Evolutionary conservation across 305 asterid genomes (phyloP).

Genomic region (Fraxinus sp.): DNA sequence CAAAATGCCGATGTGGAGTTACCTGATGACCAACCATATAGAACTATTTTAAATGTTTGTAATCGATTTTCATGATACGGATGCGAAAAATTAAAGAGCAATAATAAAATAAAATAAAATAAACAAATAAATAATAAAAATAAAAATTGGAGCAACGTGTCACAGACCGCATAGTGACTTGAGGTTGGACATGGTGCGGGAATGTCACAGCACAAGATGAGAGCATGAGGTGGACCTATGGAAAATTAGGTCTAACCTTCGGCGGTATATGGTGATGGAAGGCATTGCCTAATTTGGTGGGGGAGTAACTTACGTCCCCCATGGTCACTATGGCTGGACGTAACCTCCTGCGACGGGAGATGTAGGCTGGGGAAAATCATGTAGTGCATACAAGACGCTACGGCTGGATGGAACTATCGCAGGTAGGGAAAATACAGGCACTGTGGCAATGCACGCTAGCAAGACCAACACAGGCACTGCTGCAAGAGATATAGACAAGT

Average conservation of each 20-base stretch:
- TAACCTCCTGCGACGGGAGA: neutral
- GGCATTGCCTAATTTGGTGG: neutral
- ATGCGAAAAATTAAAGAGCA: neutral
- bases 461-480: neutral
- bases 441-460: neutral
- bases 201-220: neutral
- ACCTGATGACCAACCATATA: neutral
- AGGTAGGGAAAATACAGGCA: neutral
- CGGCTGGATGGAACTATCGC: neutral
- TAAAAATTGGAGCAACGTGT: neutral
- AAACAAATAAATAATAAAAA: too few species aligned
- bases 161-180: neutral
- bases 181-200: neutral
- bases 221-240: neutral
- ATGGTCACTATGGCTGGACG: neutral
- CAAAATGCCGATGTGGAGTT: neutral
- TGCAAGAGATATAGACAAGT: neutral
- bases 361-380: neutral
- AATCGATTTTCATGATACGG: neutral
- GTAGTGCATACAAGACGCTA: neutral
- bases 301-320: neutral
- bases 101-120: neutral
- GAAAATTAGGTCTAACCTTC: neutral
- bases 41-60: neutral
- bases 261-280: neutral